Evolutionary conservation across 2,329 filamentous ascomycete species (phyloP), one percentile per base, ranked within the genome.

Genomic region (Claviceps capensis): DNA sequence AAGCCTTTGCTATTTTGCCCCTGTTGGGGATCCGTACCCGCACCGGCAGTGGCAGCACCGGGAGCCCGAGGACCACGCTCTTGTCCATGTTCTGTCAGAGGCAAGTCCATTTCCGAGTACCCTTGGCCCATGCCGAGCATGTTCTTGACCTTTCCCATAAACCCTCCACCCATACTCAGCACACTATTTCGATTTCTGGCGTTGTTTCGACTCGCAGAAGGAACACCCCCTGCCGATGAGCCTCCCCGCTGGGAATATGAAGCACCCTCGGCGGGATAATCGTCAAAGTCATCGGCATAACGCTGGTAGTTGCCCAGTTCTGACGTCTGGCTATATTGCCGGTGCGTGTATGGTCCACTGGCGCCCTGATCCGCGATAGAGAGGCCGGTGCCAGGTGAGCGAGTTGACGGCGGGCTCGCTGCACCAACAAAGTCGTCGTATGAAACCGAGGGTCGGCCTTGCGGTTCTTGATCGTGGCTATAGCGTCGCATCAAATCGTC

Each of bases 51-150:
- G 2, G 9, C 26, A 5, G 44, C 44, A 75, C 77, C 50, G 75
- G 60, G 53, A 75, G 60, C 53, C 4, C 60, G 60, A 48, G 61
- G 61, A 11, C 58, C 61, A 51, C 67, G 62, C n/a, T 63, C 79
- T 47, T 65, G 66, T 23, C 72, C 69, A 0, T 84, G 72, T 65
- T 97, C 88, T 5, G 91, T 97, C 67, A 98, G 74, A 14, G 93
- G 93, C 51, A 98, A 75, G 65, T 98, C 91, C 93, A 98, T 98
- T 70, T 97, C 93, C 37, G 91, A 96, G 69, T 98, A 97, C 56
- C 84, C 79, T 60, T 86, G 78, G 22, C 81, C 85, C 82, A 95
- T 89, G 50, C 93, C 91, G 55, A 98, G 72, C 76, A 86, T 88
- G 65, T 86, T 90, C 73, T 95, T 97, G 43, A 91, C 85, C 62